These are phyloP conservation scores for Nyssa sinensis DNA, from an alignment of 148 eudicot genomes.

Conservation along the genomic window DNA sequence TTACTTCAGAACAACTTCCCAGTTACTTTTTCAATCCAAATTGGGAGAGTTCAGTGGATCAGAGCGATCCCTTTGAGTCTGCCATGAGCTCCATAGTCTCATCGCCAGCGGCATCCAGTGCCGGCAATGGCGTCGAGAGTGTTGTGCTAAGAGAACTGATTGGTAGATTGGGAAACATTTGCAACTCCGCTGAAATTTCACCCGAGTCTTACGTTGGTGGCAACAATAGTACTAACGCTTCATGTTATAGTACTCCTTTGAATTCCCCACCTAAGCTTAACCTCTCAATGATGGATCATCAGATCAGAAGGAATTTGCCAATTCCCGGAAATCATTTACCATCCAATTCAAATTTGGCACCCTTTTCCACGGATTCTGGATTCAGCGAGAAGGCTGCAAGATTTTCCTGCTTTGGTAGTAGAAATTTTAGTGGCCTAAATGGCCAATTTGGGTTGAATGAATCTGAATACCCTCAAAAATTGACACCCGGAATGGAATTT, in stretches of 20 bases:
- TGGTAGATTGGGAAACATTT: conserved; percentile 78
- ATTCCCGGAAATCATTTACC: conserved; percentile 20
- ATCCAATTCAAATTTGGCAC: conserved; percentile 11
- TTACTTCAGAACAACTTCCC: conserved; percentile 26
- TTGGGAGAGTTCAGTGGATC: conserved; percentile 58
- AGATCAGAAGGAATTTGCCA: conserved; percentile 22
- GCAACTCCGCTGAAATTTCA: conserved; percentile 44
- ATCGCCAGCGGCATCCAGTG: conserved; percentile 47
- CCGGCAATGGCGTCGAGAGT: conserved; percentile 36
- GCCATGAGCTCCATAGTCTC: conserved; percentile 69
- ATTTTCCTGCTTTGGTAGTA: conserved; percentile 45
- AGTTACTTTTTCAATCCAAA: conserved; percentile 46
- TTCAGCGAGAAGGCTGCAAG: conserved; percentile 72
- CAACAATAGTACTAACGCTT: conserved; percentile 42
- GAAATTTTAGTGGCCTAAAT: conserved; percentile 3
- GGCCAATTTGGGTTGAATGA: conserved; percentile 23
- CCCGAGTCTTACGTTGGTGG: conserved; percentile 28
- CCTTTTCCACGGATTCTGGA: conserved; percentile 50
- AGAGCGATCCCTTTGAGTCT: conserved; percentile 72
- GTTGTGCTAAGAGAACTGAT: conserved; percentile 65
- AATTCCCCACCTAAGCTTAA: conserved; percentile 71
- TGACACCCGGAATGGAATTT: conserved; percentile 20
- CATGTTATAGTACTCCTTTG: conserved; percentile 76
- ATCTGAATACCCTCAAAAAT: conserved; percentile 16
- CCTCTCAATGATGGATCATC: conserved; percentile 38